These are phyloP conservation scores for Choanephora cucurbitarum DNA, from an alignment of 371 early-diverging fungal species.

Conservation along the genomic window DNA sequence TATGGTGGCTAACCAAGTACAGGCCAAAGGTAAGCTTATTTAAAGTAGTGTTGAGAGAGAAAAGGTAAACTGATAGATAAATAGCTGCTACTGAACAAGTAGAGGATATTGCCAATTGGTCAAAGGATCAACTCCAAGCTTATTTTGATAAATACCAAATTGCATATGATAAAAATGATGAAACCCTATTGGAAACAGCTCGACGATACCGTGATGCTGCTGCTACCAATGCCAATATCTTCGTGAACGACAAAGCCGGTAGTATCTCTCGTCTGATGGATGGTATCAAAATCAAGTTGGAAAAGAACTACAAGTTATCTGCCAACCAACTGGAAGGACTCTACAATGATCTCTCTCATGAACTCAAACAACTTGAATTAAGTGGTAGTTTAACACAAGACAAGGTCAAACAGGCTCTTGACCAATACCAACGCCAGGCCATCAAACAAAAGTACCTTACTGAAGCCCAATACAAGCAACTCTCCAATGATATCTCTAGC, in stretches of 20 bases:
- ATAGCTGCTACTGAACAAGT: conserved; percentile 5
- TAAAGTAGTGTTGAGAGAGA: too few relatives aligned
- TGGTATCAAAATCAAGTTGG: conserved; percentile 35
- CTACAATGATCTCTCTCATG: conserved; percentile 29
- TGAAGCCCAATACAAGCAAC: conserved; percentile 38
- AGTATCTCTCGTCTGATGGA: conserved; percentile 35
- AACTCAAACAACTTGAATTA: conserved; percentile 37
- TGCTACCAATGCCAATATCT: conserved; percentile 29
- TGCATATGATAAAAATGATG: conserved; percentile 32
- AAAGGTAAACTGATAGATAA: too few relatives aligned
- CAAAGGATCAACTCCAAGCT: conserved; percentile 25
- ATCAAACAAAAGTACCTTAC: conserved; percentile 35
- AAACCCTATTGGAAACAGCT: conserved; percentile 28
- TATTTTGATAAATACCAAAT: conserved; percentile 39
- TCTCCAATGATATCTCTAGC: conserved; percentile 31
- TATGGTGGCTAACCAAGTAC: conserved; percentile 15
- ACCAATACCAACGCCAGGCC: conserved; percentile 27
- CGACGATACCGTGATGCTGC: conserved; percentile 42
- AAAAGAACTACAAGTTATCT: conserved; percentile 31
- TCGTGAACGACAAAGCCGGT: conserved; percentile 25
- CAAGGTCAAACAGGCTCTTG: conserved; percentile 30
- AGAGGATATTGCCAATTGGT: conserved; percentile 31
- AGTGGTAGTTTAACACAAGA: conserved; percentile 41
- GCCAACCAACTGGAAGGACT: conserved; percentile 26
- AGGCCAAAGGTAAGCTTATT: conserved; percentile 28